Evolutionary conservation across 495 filamentous ascomycete genomes (phyloP), one percentile per base, ranked within the genome.

Genomic region (Daldinia bambusicola): DNA sequence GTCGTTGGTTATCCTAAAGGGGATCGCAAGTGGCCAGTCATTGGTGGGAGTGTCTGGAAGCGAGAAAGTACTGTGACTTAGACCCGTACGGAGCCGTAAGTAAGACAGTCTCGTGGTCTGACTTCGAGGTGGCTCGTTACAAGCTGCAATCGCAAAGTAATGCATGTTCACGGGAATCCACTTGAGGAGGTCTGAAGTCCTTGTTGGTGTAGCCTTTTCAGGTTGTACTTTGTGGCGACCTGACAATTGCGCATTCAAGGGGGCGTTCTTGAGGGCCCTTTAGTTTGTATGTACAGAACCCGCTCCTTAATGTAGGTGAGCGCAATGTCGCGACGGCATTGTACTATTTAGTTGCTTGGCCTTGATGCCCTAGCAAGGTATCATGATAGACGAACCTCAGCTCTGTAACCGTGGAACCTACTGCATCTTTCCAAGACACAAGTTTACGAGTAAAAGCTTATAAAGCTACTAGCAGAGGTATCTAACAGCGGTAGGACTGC

Each of bases 1-100:
- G 66, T 62, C 51, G 57, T 66, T 69, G 61, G 57, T 66, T 73
- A 69, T 73, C 70, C 70, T 64, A 66, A 73, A 73, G 66, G 70
- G 70, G 70, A 73, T 20, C 51, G 38, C 58, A 43, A 66, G 65
- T 55, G 61, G 52, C 40, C 57, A 66, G 52, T 53, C 62, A 73
- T 73, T 73, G 70, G 70, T 73, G 66, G 70, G 62, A 68, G 66
- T 52, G 57, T 30, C 53, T 73, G 66, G 70, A 72, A 66, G 65
- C 61, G 61, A 73, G 66, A 40, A 72, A 66, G 70, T 69, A 73
- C 66, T 48, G 66, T n/a, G 66, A 73, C 70, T 69, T 73, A 2
- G 62, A 53, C 14, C 22, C 57, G 37, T 63, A 69, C 40, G 38
- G 65, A 66, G 43, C 62, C 26, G 57, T 66, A 40, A 52, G 22